Percentiles rank a stretch among this genome's conserved stretches.
Conservation (phyloP, 2,329 filamentous ascomycete genomes). For the Dactylellina parvicollis region DNA sequence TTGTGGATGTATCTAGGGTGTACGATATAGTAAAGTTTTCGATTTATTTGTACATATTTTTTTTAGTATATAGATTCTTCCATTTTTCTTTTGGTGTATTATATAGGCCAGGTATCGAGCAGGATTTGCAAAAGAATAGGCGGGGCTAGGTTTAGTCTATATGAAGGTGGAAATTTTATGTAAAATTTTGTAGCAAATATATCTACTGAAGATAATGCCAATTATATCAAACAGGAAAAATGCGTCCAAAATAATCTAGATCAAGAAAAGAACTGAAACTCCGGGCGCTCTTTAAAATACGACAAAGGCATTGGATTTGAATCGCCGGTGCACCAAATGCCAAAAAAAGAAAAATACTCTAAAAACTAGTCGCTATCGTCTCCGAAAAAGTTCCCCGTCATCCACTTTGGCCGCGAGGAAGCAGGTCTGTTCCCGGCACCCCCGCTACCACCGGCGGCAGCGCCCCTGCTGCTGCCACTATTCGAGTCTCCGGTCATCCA, state of each 20-base stretch:
- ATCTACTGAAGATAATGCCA: too few species aligned
- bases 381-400: slow-evolving; percentile 52
- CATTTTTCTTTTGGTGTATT: background rate
- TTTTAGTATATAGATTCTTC: background rate
- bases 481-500: slow-evolving; percentile 75
- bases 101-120: too few species aligned
- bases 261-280: slow-evolving; percentile 14
- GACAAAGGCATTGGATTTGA: background rate
- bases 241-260: background rate
- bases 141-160: too few species aligned
- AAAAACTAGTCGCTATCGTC: slow-evolving; percentile 53
- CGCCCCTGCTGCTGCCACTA: slow-evolving; percentile 58
- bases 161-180: too few species aligned
- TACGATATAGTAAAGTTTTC: slow-evolving; percentile 10
- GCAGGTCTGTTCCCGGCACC: slow-evolving; percentile 26
- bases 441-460: slow-evolving; percentile 57
- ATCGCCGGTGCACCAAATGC: slow-evolving; percentile 17
- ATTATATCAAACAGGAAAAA: too few species aligned
- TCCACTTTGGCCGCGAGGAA: slow-evolving; percentile 49
- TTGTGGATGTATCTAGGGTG: slow-evolving; percentile 1
- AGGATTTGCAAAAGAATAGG: too few species aligned
- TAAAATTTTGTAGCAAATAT: too few species aligned
- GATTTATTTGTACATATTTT: background rate
- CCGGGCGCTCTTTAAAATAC: slow-evolving; percentile 5
- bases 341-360: slow-evolving; percentile 3